Base-by-base conservation (phyloP, 495 filamentous ascomycete genomes). In the Neurospora sp. region DNA sequence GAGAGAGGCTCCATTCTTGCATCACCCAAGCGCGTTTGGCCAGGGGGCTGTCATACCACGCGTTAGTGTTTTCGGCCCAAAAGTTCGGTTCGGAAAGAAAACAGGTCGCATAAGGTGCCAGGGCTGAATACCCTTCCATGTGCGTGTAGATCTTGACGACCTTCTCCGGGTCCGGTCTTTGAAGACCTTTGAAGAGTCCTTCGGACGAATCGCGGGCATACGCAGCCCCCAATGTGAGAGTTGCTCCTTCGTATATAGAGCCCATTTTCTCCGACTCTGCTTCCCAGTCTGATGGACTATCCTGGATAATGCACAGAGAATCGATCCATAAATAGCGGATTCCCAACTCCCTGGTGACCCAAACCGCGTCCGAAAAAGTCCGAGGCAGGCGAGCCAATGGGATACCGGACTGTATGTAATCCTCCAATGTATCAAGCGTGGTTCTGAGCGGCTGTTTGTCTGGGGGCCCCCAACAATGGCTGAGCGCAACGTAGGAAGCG, bases 351-450 rank as follows among this genome's bases (percentile, higher is more conserved):
- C 54, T 62, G 54, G 54, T 62, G 0, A 62, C 27, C 12, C 27
- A 18, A 35, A 62, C 27, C 1, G 54, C 54, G 7, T 62, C 54
- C 27, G 14, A 5, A 35, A 62, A 62, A 1, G 54, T 62, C 0
- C 9, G 54, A 4, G 54, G 54, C 7, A 62, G 54, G 54, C 27
- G 2, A 35, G 0, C 27, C 4, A 62, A 2, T 31, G 54, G 27
- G 12, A 62, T 62, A 9, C 54, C 54, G 3, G 6, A 4, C 27
- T 0, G 5, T 16, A 31, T 9, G 27, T 62, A 8, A 1, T 62
- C 2, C 12, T 31, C 14, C 0, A 62, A 0, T 0, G 27, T 62
- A 62, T 16, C 12, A 4, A 4, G 27, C 23, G 12, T 62, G 0
- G 54, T 62, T 7, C 1, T 16, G 12, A 62, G 54, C 1, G 54